Conservation (phyloP, 371 early-diverging fungal genomes). For the Circinella minor region DNA sequence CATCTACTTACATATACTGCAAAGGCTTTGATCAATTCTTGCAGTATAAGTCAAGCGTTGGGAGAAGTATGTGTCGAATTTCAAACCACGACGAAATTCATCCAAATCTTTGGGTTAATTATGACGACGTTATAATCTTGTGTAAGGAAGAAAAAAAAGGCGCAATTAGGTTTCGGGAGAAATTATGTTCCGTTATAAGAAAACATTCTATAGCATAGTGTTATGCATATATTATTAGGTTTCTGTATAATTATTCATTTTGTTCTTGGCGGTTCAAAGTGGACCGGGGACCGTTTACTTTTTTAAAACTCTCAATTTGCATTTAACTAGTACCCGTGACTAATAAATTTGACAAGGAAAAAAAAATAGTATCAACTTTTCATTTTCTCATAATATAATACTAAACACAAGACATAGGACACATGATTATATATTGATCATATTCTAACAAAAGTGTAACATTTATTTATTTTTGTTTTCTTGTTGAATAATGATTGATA, state of each 20-base stretch:
- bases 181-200: background rate
- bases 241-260: background rate
- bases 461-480: too few relatives aligned
- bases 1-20: background rate
- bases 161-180: background rate
- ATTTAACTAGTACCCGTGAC: background rate
- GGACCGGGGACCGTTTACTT: background rate
- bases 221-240: background rate
- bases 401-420: too few relatives aligned
- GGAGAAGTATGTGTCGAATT: slow-evolving; percentile 1
- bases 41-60: slow-evolving; percentile 6
- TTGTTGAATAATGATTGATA: background rate
- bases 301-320: background rate
- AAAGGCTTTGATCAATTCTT: background rate
- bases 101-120: background rate
- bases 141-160: background rate
- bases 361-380: too few relatives aligned
- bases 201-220: background rate
- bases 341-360: background rate
- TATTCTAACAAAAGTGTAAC: too few relatives aligned
- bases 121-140: background rate
- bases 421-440: too few relatives aligned
- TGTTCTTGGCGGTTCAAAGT: background rate
- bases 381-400: too few relatives aligned
- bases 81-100: background rate